Evolutionary conservation across 2,329 filamentous ascomycete genomes (phyloP), one percentile per base, ranked within the genome.

Genomic region (Cladosporium sp.): DNA sequence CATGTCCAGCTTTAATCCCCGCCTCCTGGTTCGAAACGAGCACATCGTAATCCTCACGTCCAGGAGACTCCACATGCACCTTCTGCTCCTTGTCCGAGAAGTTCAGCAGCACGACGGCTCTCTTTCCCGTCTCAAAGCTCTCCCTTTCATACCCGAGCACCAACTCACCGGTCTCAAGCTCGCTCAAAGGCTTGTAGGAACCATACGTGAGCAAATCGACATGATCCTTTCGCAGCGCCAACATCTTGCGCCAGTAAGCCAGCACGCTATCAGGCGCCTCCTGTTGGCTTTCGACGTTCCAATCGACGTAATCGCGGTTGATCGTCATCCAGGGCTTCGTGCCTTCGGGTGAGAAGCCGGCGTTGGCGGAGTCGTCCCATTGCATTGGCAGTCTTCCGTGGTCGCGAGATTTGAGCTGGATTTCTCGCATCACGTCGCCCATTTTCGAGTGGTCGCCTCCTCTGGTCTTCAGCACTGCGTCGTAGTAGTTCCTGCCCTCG

Each of bases 311-410:
- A 62, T 80, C 77, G 51, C 82, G 77, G 61, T 86, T 82, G 43
- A 82, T 75, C 11, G 76, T 74, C 77, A 88, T 87, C 85, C 85
- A 88, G 4, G 85, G 83, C 51, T 71, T 74, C 4, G 68, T 72
- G 0, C 67, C 68, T 1, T 66, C 65, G 1, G 70, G 68, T 1
- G 82, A 82, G 68, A 88, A 88, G 8, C 85, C 84, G 0, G 73
- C 83, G 52, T 86, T 75, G 0, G 68, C 59, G 1, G 49, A 45
- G 1, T 67, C 70, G 52, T 82, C 74, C 84, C 85, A 88, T 61
- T 86, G 83, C 64, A 88, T 82, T 0, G 84, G 84, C 1, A 81
- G 80, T 46, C 85, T 74, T 7, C 78, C 80, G 64, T 88, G 85
- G 66, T 88, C 85, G 22, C 85, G 62, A 4, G 76, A 79, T 62